A percentile compares a stretch with the other conserved stretches of the same genome.
phyloP scores from a whole-genome alignment of 352 stramenopile genomes.

The Aphanomyces astaci region DNA sequence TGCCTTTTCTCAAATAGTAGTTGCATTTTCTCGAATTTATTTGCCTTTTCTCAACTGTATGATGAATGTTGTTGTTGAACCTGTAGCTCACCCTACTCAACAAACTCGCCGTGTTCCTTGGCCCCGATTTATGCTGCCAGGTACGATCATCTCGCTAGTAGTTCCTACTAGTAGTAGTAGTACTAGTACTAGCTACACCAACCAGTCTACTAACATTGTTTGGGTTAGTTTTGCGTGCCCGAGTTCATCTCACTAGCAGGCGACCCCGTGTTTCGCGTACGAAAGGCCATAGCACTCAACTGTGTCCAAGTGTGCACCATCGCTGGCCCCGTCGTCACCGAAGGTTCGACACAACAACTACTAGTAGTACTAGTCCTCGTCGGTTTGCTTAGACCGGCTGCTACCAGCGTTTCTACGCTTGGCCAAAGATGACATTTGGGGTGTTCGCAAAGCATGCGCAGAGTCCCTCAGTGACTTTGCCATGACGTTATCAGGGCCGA shows the following conservation, averaged over 20 bases:
- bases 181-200: neutral
- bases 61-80: neutral
- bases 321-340: constrained; percentile 59
- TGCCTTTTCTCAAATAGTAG: too few relatives aligned
- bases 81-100: constrained; percentile 74
- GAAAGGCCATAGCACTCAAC: constrained; percentile 87
- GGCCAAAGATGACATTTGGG: constrained; percentile 91
- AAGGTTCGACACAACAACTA: too few relatives aligned
- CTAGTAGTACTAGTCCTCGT: too few relatives aligned
- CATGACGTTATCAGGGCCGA: constrained; percentile 59
- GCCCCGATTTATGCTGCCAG: constrained; percentile 85
- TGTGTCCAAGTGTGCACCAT: constrained; percentile 86
- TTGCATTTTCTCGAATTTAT: too few relatives aligned
- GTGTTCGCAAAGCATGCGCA: constrained; percentile 88
- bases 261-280: constrained; percentile 90
- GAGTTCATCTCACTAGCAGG: constrained; percentile 87
- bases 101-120: constrained; percentile 82
- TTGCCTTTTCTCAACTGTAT: too few relatives aligned
- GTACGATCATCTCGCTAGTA: too few relatives aligned
- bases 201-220: neutral
- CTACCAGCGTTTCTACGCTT: constrained; percentile 87
- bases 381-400: constrained; percentile 44
- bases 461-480: constrained; percentile 86
- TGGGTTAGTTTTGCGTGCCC: constrained; percentile 73
- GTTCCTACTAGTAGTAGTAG: too few relatives aligned